phyloP scores from a whole-genome alignment of 2,329 filamentous ascomycete genomes.

The Blastomyces percursus region DNA sequence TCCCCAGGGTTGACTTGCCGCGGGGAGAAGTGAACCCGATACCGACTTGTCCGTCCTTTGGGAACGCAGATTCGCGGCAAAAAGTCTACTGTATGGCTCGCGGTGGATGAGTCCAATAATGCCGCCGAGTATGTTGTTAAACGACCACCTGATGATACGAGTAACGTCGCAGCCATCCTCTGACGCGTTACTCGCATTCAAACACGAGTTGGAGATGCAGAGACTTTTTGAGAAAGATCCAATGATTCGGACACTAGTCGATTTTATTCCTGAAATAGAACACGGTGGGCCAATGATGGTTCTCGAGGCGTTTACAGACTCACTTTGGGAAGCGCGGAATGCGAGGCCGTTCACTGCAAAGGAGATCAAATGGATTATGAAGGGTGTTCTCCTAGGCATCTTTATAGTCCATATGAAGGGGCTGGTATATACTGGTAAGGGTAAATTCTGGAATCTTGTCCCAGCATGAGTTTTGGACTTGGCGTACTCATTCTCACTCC shows the following conservation, averaged over 20 bases:
- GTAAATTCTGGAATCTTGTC: neutral
- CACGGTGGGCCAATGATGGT: slow-evolving; percentile 14
- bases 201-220: slow-evolving; percentile 13
- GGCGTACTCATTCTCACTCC: neutral
- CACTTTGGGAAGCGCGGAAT: slow-evolving; percentile 15
- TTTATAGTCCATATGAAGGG: slow-evolving; percentile 15
- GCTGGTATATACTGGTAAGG: slow-evolving; percentile 13
- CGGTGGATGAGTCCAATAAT: slow-evolving; percentile 7
- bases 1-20: slow-evolving; percentile 8
- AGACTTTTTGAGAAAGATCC: slow-evolving; percentile 10
- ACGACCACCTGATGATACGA: slow-evolving; percentile 8
- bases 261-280: slow-evolving; percentile 11
- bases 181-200: slow-evolving; percentile 10
- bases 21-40: slow-evolving; percentile 8
- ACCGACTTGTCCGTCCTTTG: slow-evolving; percentile 12
- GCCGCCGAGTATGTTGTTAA: slow-evolving; percentile 11
- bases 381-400: slow-evolving; percentile 12
- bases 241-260: slow-evolving; percentile 9
- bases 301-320: slow-evolving; percentile 12
- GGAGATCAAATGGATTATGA: slow-evolving; percentile 16
- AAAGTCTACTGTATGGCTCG: slow-evolving; percentile 11
- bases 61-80: slow-evolving; percentile 7
- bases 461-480: neutral
- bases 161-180: neutral
- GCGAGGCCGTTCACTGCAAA: slow-evolving; percentile 10